Evolutionary conservation across 805 yeast genomes (phyloP), one percentile per base, ranked within the genome.

Genomic region (Jamesozyma piceae): DNA sequence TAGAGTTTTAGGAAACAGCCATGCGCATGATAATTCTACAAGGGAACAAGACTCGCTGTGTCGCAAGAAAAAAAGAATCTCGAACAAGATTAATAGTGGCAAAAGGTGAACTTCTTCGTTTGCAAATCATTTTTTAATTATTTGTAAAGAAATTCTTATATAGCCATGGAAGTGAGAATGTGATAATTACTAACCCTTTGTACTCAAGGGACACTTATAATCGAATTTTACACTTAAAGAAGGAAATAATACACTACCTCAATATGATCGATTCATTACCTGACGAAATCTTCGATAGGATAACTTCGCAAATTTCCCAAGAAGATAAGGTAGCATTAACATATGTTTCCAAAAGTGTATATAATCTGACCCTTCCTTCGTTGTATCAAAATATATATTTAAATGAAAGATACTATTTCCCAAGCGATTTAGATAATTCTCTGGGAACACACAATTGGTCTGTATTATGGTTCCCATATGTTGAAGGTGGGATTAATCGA

Each of bases 361-460:
- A 55, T 30, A 33, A 40, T 2, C 40, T 41, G 5, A 46, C 44
- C 8, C n/a, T 48, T 13, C 56, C 57, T 2, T 47, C 44, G 2
- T 39, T 60, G 5, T 60, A 60, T 43, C 46, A 48, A 34, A 49
- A 50, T 31, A 20, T 60, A 32, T 57, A 44, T 37, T 39, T 60
- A 21, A 60, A 59, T 39, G 59, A 52, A 39, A 46, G 50, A 18
- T 53, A 50, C 35, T 52, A 51, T 21, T 44, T 47, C 24, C 51
- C 48, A n/a, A 51, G 58, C 36, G 61, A 59, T 35, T 39, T 44
- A 6, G 58, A 58, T 28, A 46, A 49, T 5, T 32, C 47, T 9
- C 37, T 58, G 20, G 62, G 59, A 13, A 53, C 57, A 4, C 44
- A 48, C 20, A 20, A 35, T 14, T 60, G 65, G 65, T 56, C 63